Conservation (phyloP, 108 stramenopile species). For the Conticribra weissflogii region DNA sequence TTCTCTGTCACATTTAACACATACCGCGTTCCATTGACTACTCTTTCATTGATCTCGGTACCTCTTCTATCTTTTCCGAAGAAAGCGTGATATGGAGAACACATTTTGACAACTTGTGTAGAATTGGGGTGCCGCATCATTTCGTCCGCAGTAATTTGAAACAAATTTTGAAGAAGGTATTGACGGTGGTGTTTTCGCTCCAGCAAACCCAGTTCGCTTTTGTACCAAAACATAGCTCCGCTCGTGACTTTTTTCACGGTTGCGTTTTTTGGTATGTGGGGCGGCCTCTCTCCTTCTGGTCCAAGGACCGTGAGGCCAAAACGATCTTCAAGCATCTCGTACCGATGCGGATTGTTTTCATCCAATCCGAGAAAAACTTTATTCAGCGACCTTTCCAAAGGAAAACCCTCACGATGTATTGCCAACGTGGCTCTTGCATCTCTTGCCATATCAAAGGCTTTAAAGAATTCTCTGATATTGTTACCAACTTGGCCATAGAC, state of each 20-base stretch:
- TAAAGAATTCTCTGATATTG: not conserved
- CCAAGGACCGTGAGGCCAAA: not conserved
- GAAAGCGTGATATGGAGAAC: not conserved
- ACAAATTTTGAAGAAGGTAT: not conserved
- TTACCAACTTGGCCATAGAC: not conserved
- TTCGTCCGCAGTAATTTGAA: conserved; percentile 1
- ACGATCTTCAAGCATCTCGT: not conserved
- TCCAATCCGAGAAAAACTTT: not conserved
- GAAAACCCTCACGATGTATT: not conserved
- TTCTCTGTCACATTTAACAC: not conserved
- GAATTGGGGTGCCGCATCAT: conserved; percentile 1
- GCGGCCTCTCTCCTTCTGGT: not conserved
- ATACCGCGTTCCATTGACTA: not conserved
- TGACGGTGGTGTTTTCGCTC: conserved; percentile 1
- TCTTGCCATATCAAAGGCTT: conserved; percentile 6
- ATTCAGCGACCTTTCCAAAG: not conserved
- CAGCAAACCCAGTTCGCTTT: not conserved
- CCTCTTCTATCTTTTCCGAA: not conserved
- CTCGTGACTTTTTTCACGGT: not conserved
- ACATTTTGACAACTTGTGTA: not conserved
- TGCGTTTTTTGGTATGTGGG: not conserved
- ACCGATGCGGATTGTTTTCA: not conserved
- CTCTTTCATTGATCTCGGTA: not conserved
- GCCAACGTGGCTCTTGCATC: not conserved
- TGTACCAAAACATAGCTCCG: not conserved